Conservation (phyloP, 2,329 filamentous ascomycete species). For the Aureobasidium sp. region DNA sequence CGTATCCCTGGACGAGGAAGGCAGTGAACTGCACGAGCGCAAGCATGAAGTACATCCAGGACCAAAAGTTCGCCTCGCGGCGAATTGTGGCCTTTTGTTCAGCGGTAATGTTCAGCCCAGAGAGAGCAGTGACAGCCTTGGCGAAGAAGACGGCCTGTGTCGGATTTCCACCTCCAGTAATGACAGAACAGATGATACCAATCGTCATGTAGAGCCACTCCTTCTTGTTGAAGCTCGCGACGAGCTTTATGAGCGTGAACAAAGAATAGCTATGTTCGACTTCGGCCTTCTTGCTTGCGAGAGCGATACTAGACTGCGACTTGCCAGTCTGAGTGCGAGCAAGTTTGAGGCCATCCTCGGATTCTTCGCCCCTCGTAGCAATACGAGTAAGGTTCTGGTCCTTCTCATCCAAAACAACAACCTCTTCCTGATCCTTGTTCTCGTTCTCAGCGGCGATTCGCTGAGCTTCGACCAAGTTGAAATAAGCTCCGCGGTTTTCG, state of each 20-base stretch:
- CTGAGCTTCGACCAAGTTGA: constrained; percentile 28
- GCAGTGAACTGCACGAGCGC: constrained; percentile 64
- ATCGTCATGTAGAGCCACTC: constrained; percentile 68
- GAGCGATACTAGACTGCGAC: constrained; percentile 60
- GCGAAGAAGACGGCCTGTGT: constrained; percentile 75
- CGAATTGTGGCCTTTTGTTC: constrained; percentile 37
- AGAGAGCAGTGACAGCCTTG: constrained; percentile 71
- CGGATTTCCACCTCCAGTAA: constrained; percentile 73
- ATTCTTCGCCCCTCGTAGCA: constrained; percentile 23
- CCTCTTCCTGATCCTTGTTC: constrained; percentile 35
- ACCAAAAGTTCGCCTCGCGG: constrained; percentile 76
- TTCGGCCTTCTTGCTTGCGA: constrained; percentile 48
- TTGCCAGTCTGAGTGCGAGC: constrained; percentile 44
- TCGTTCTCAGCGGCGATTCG: constrained; percentile 35
- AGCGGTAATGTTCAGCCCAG: constrained; percentile 44
- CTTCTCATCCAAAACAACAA: constrained; percentile 23
- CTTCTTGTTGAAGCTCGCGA: constrained; percentile 66
- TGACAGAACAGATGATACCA: constrained; percentile 64
- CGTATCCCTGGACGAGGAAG: constrained; percentile 59
- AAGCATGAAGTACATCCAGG: constrained; percentile 79
- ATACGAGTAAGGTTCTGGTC: constrained; percentile 20
- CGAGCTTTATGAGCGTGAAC: constrained; percentile 69
- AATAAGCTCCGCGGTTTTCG: constrained; percentile 63
- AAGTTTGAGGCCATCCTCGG: constrained; percentile 46
- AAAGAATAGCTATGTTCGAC: constrained; percentile 50